Base-by-base conservation (phyloP, 345 rosid genomes). In the Leavenworthia alabamica region DNA sequence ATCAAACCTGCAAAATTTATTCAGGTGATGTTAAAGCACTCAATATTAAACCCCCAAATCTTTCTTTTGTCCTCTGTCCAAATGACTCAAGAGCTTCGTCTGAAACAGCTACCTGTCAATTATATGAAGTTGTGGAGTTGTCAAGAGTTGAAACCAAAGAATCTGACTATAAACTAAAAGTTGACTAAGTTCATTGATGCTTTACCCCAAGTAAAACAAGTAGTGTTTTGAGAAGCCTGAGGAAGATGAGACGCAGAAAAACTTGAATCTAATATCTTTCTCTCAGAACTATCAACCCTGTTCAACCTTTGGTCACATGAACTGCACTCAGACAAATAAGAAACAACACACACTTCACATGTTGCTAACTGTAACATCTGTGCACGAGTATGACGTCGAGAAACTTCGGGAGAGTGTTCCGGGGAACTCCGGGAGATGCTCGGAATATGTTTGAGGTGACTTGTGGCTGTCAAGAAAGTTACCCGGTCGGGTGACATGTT, bases 131-230 rank as follows among this genome's bases (percentile, higher is more conserved):
- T 56, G 54, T 33, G 2, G 42, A 33, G 33, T 12, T 57, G 48
- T 62, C 55, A 67, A 59, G 63, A 53, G 37, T 50, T 58, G 24
- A 14, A n/a, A 41, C 23, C 42, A 56, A 47, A 61, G 32, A 17
- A 33, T 16, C 36, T 29, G 47, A 46, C 58, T n/a, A 12, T 57
- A 35, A 3, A 46, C 13, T 60, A 50, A 8, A 54, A 23, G 2
- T 56, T 20, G 23, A 50, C n/a, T 24, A 36, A 44, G 50, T 50
- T 54, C 32, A 29, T 26, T 48, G 32, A 36, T 44, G 19, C 64
- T 65, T 54, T 45, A 94, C 99, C 99, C 90, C 97, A 56, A 86
- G 77, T 60, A 68, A 59, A 52, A 85, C 80, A 69, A 79, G 70
- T 39, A 83, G 71, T 29, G 83, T 79, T 74, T 88, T 90, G 29